Base-by-base conservation (phyloP, 1,139 yeast genomes). In the Pneumocystis sp. region DNA sequence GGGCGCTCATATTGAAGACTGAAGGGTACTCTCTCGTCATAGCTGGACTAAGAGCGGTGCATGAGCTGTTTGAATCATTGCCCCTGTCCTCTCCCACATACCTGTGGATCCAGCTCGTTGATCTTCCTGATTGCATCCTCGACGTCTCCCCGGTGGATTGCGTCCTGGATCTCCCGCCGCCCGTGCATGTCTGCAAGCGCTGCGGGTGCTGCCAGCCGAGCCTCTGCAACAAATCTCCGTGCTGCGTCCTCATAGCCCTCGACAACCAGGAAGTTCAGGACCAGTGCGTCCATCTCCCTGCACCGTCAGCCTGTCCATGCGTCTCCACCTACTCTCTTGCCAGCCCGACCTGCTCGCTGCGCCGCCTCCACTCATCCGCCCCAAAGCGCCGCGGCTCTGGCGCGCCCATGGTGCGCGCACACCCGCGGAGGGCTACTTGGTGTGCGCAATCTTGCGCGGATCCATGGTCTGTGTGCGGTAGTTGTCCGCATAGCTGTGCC, bases 171-270 rank as follows among this genome's bases (percentile, higher is more conserved):
- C n/a, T 66, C 69, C 68, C 72, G 71, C 15, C 80, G 72, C 60
- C 73, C 74, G 15, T 71, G 70, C 50, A 77, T 72, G 10, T 72
- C 66, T 34, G 70, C 70, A 59, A 72, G 67, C 34, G 73, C 72
- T 8, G 70, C 69, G 4, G 70, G 63, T 5, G 70, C 68, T 6
- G 70, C 67, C 45, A 76, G 63, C 21, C 71, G 70, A 1, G 80
- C 78, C 64, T 77, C 80, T 45, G 71, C 70, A 2, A 77, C 73
- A 68, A 77, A 77, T 63, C 71, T 70, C 61, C 67, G 68, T 1
- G 79, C 80, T 0, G 78, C 75, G 1, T 74, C 70, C 59, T 75
- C 74, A 64, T 77, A 75, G 19, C 80, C 80, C 65, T 77, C 77
- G 21, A 75, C 72, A 8, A 77, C 70, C 59, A 77, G 71, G 64